Conservation (phyloP, 2,329 filamentous ascomycete genomes). For the Ceratocystis albifundus region DNA sequence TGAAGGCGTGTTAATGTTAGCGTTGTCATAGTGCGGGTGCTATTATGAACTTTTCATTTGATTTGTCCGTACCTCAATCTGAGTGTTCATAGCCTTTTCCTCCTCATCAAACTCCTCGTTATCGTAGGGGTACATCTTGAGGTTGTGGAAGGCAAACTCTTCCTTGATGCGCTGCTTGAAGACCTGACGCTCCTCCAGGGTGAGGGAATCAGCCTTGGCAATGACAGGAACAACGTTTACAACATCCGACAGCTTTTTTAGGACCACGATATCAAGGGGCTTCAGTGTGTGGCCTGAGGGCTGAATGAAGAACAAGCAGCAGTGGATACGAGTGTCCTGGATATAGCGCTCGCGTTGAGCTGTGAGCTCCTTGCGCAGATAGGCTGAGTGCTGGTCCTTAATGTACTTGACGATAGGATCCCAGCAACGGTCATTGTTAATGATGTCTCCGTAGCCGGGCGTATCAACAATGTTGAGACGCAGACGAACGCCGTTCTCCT, state of each 20-base stretch:
- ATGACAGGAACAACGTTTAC: slow-evolving; percentile 99
- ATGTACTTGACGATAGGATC: slow-evolving; percentile 99
- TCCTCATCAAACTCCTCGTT: slow-evolving; percentile 98
- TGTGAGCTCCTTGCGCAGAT: slow-evolving; percentile 97
- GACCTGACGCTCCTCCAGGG: slow-evolving; percentile 82
- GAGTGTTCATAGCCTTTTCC: slow-evolving; percentile 81
- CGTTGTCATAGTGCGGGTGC: slow-evolving; percentile 28
- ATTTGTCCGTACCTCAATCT: slow-evolving; percentile 69
- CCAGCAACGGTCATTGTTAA: slow-evolving; percentile 99
- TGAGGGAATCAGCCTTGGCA: slow-evolving; percentile 93
- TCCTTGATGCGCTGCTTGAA: slow-evolving; percentile 99
- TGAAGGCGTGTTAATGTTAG: slow-evolving; percentile 33
- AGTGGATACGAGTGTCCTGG: slow-evolving; percentile 97
- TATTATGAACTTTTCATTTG: not conserved
- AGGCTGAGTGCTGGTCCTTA: slow-evolving; percentile 99
- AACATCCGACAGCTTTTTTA: slow-evolving; percentile 98
- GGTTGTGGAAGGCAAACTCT: slow-evolving; percentile 98
- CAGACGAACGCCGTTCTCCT: slow-evolving; percentile 97
- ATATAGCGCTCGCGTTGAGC: slow-evolving; percentile 98
- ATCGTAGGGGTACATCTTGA: slow-evolving; percentile 99
- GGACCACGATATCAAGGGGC: slow-evolving; percentile 96
- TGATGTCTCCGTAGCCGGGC: slow-evolving; percentile 92
- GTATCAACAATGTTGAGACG: slow-evolving; percentile 98
- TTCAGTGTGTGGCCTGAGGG: slow-evolving; percentile 96
- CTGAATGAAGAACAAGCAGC: slow-evolving; percentile 99